These are phyloP conservation scores for Septoria petroselini DNA, from an alignment of 2,329 filamentous ascomycete genomes.

Conservation along the genomic window DNA sequence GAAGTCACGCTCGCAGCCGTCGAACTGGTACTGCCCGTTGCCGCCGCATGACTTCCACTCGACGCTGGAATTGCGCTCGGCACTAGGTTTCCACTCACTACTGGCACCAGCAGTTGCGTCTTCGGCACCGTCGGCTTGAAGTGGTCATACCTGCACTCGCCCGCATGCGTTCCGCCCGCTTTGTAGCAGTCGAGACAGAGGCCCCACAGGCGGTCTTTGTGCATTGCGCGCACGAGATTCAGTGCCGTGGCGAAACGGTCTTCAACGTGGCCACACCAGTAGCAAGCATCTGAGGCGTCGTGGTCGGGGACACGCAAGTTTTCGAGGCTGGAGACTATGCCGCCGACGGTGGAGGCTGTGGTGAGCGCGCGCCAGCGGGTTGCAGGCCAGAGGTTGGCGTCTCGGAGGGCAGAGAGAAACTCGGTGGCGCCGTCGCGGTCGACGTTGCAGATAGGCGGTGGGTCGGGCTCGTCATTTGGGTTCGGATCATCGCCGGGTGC, in stretches of 20 bases:
- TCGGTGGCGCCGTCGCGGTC: slow-evolving; percentile 26
- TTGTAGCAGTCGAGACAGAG: slow-evolving; percentile 36
- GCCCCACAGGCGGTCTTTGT: slow-evolving; percentile 32
- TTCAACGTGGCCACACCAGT: slow-evolving; percentile 31
- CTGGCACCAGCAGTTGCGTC: no score
- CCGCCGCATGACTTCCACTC: no score
- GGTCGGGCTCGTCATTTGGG: slow-evolving; percentile 5
- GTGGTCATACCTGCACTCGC: slow-evolving; percentile 33
- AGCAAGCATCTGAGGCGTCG: slow-evolving; percentile 32
- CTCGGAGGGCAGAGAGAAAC: slow-evolving; percentile 31
- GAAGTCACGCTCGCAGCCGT: no score
- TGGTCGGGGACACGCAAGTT: slow-evolving; percentile 30
- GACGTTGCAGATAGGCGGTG: slow-evolving; percentile 25
- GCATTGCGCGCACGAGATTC: slow-evolving; percentile 25
- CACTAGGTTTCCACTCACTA: no score
- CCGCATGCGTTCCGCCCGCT: slow-evolving; percentile 16
- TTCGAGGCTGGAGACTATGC: slow-evolving; percentile 14
- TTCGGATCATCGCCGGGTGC: slow-evolving; percentile 30
- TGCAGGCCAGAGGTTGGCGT: slow-evolving; percentile 32
- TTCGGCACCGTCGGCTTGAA: slow-evolving; percentile 16
- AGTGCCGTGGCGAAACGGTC: slow-evolving; percentile 25
- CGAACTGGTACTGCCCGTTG: no score
- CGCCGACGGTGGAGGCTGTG: not conserved
- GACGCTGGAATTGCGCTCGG: no score
- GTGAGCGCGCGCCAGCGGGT: slow-evolving; percentile 21